Evolutionary conservation across 768 basidiomycete species (phyloP).

Genomic region (Infundibulicybe gibba): DNA sequence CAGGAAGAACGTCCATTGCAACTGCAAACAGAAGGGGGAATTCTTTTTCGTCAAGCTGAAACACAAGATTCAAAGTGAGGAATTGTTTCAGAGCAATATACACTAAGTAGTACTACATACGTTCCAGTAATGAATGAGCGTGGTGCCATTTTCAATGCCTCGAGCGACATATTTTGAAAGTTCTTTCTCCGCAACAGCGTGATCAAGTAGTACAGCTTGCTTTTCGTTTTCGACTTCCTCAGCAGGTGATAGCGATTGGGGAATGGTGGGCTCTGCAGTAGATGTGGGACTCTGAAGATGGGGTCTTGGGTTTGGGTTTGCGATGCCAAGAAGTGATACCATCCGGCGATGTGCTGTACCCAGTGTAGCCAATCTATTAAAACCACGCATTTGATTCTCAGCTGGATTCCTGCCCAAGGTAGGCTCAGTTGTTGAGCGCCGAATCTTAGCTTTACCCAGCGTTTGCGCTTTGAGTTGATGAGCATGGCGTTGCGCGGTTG

Average conservation of each 20-base stretch:
- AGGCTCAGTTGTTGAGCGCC: too few relatives aligned
- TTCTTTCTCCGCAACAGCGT: conserved; percentile 2
- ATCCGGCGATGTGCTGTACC: neutral
- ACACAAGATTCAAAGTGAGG: neutral
- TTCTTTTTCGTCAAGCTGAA: neutral
- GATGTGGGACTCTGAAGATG: too few relatives aligned
- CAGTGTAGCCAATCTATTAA: neutral
- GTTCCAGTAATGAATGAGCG: conserved; percentile 13
- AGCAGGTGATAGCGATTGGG: neutral
- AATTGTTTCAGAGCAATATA: too few relatives aligned
- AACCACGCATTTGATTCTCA: neutral
- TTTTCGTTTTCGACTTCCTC: conserved; percentile 1
- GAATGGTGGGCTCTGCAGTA: too few relatives aligned
- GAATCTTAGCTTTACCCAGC: too few relatives aligned
- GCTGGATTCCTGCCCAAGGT: too few relatives aligned
- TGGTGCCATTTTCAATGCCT: neutral
- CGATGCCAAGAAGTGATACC: neutral
- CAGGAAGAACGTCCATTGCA: neutral
- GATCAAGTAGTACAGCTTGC: neutral
- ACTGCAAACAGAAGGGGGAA: neutral
- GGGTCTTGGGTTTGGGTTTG: neutral
- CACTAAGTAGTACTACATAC: conserved; percentile 5
- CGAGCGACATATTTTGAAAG: conserved; percentile 2
- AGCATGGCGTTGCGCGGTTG: too few relatives aligned
- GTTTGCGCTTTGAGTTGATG: too few relatives aligned